phyloP scores from a whole-genome alignment of 192 early-diverging fungal genomes.

The Linnemannia exigua region DNA sequence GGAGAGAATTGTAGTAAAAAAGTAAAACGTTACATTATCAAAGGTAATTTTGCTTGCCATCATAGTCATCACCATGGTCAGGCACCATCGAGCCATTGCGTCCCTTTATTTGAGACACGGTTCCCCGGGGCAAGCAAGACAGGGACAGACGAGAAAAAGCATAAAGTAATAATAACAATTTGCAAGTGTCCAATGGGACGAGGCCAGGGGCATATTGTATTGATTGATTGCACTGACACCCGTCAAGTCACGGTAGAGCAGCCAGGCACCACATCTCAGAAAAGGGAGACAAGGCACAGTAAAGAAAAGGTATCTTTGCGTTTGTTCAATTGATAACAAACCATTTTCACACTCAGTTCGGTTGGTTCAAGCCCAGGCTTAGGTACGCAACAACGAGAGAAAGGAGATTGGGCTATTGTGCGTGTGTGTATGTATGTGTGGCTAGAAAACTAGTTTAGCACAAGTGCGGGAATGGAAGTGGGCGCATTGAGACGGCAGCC shows the following conservation, averaged over 20 bases:
- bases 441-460: background rate
- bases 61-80: background rate
- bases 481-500: slow-evolving; percentile 1
- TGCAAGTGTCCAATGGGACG: too few relatives aligned
- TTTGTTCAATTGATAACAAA: background rate
- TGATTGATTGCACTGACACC: background rate
- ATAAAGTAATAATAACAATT: too few relatives aligned
- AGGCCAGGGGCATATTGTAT: background rate
- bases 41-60: background rate
- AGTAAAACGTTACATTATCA: background rate
- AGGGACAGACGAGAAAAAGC: too few relatives aligned
- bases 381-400: background rate
- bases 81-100: background rate
- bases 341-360: background rate
- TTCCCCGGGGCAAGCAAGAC: slow-evolving; percentile 1
- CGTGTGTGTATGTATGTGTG: too few relatives aligned
- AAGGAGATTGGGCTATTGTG: background rate
- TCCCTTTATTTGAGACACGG: background rate
- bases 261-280: background rate
- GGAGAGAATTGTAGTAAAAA: background rate
- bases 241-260: background rate
- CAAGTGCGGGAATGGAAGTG: background rate
- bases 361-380: background rate
- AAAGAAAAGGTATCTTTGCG: background rate
- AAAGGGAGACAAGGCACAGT: background rate